phyloP scores from a whole-genome alignment of 2,329 filamentous ascomycete species.

The Colletotrichum ledebouriae region DNA sequence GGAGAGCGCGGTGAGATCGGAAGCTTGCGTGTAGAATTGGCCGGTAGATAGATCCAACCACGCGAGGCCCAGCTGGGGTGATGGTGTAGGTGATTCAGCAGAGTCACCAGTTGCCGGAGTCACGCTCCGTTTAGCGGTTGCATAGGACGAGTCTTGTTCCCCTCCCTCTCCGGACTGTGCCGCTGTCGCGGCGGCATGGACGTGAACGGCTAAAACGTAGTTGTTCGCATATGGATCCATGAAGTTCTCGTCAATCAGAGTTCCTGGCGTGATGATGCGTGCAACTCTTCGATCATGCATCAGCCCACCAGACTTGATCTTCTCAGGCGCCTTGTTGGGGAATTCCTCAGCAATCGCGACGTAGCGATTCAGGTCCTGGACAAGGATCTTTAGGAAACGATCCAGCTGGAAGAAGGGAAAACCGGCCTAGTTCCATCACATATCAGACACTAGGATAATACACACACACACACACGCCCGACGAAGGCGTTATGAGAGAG shows the following conservation, averaged over 20 bases:
- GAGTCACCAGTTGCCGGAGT: conserved; percentile 26
- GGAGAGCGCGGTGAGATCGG: conserved; percentile 78
- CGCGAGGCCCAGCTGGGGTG: conserved; percentile 76
- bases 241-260: conserved; percentile 96
- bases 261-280: conserved; percentile 92
- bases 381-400: conserved; percentile 90
- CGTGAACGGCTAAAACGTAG: conserved; percentile 86
- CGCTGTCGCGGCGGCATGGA: conserved; percentile 63
- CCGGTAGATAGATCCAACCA: conserved; percentile 98
- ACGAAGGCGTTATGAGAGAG: no score
- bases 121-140: conserved; percentile 30
- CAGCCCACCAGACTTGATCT: conserved; percentile 80
- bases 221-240: conserved; percentile 96
- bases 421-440: conserved; percentile 72
- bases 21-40: conserved; percentile 88
- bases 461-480: no score
- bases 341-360: conserved; percentile 97
- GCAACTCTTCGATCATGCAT: conserved; percentile 88
- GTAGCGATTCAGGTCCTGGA: conserved; percentile 90
- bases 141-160: conserved; percentile 18
- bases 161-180: conserved; percentile 29
- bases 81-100: conserved; percentile 44
- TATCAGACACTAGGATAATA: conserved; percentile 43
- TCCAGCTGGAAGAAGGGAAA: conserved; percentile 96
- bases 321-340: conserved; percentile 77